Percentiles rank a stretch among this genome's conserved stretches.
Conservation (phyloP, 768 basidiomycete genomes). For the Lactarius deliciosus region DNA sequence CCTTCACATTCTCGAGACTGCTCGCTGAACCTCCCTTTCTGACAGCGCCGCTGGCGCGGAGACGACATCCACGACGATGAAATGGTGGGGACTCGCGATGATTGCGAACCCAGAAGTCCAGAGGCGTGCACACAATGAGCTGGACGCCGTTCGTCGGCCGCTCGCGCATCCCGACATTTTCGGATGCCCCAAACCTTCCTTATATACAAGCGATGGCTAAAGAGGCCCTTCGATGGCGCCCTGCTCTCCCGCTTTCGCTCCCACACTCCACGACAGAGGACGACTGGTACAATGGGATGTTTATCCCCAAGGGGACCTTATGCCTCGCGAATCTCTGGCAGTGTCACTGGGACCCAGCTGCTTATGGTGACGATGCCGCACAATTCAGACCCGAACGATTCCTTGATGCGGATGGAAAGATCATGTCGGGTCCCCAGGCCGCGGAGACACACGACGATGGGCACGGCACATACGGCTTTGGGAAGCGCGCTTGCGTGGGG, state of each 20-base stretch:
- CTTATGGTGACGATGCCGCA: conserved; percentile 27
- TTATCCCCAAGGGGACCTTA: conserved; percentile 40
- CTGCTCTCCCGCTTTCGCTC: not conserved
- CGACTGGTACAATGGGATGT: conserved; percentile 34
- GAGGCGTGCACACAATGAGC: conserved; percentile 22
- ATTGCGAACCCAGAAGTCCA: conserved; percentile 24
- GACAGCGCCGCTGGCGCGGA: conserved; percentile 16
- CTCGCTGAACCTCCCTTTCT: not conserved
- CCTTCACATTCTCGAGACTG: too few species aligned
- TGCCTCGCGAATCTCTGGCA: conserved; percentile 34
- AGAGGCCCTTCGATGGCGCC: conserved; percentile 23
- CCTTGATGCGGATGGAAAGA: conserved; percentile 17
- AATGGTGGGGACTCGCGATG: conserved; percentile 24
- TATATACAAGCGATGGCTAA: conserved; percentile 8
- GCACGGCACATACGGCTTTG: conserved; percentile 27
- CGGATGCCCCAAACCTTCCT: conserved; percentile 21
- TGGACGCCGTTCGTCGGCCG: conserved; percentile 29
- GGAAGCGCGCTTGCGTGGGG: conserved; percentile 30
- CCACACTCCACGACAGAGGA: conserved; percentile 29
- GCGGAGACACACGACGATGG: conserved; percentile 23
- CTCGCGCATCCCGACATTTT: conserved; percentile 20
- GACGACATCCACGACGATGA: conserved; percentile 20
- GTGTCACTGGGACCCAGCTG: conserved; percentile 7
- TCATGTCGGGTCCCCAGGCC: not conserved
- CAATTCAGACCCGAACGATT: conserved; percentile 30